Evolutionary conservation across 106 monocot species (phyloP), one percentile per base, ranked within the genome.

Genomic region (Dendrobium officinale): DNA sequence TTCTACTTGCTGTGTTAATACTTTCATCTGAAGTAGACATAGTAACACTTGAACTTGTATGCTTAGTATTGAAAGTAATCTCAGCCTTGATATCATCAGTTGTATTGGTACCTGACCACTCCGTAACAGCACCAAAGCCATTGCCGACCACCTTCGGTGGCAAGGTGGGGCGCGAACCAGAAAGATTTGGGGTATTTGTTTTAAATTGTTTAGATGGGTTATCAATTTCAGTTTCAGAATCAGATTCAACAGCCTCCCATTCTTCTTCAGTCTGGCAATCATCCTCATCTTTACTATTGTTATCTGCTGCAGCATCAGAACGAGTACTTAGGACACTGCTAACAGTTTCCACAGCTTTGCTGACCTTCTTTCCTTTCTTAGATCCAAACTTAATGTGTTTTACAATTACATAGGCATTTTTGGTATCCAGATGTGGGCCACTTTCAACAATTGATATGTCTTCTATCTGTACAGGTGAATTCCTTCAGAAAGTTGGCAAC

Each of bases 361-460:
- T 82, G 19, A 73, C 75, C 83, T 90, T 93, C 79, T 92, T 92
- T 26, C 84, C 88, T 85, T 93, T 93, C 75, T 88, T 93, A 29
- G 85, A 72, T 22, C 58, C 66, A 80, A 88, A 93, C 75, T 88
- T 93, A 19, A 82, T 54, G 66, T 93, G 93, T 80, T 84, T 86
- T 26, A 93, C 86, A 59, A 93, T 90, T 31, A 82, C 86, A 79
- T 90, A 93, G 40, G 93, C 90, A 70, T 93, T 82, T 29, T 81
- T 90, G 61, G 81, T 55, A 27, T 86, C 88, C 54, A 88, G 77
- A 83, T 93, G 90, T 18, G 93, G 93, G 49, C 93, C 93, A 82
- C 90, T 93, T 88, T 90, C 93, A 73, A 93, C 80, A 56, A 90
- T n/a, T 37, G 86, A 82, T 42, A 90, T 86, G 80, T 90, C 93